phyloP scores from a whole-genome alignment of 2,329 filamentous ascomycete genomes.

The Tolypocladium capitatum region DNA sequence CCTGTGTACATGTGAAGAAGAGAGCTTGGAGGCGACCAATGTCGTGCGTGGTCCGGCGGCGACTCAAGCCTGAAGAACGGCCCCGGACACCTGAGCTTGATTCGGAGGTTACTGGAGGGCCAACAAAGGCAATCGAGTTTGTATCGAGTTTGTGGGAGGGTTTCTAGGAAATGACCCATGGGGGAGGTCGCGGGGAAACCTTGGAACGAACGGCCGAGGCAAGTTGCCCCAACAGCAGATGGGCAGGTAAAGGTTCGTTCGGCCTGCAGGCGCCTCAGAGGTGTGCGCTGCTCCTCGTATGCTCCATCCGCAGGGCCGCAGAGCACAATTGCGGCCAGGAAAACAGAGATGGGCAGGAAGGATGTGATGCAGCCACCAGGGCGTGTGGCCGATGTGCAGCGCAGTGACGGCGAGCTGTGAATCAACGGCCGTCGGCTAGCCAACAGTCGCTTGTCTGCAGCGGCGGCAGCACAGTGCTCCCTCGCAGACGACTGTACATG shows the following conservation, averaged over 20 bases:
- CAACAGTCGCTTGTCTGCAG: neutral
- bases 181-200: neutral
- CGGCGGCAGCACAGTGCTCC: neutral
- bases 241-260: neutral
- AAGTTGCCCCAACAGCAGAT: neutral
- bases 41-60: neutral
- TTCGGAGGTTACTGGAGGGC: neutral
- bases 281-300: neutral
- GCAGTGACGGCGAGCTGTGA: neutral
- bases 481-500: too few species aligned
- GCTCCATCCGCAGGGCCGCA: neutral
- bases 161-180: neutral
- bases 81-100: neutral
- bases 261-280: neutral
- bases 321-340: neutral
- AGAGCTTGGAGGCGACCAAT: neutral
- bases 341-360: neutral
- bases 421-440: neutral
- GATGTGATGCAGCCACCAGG: neutral
- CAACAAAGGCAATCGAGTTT: neutral
- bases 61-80: neutral
- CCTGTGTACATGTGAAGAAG: neutral
- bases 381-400: neutral
- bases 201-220: neutral
- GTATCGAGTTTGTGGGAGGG: neutral